These are phyloP conservation scores for Bryum argenteum DNA, from an alignment of 225 moss, liverwort and hornwort genomes.

Conservation along the genomic window DNA sequence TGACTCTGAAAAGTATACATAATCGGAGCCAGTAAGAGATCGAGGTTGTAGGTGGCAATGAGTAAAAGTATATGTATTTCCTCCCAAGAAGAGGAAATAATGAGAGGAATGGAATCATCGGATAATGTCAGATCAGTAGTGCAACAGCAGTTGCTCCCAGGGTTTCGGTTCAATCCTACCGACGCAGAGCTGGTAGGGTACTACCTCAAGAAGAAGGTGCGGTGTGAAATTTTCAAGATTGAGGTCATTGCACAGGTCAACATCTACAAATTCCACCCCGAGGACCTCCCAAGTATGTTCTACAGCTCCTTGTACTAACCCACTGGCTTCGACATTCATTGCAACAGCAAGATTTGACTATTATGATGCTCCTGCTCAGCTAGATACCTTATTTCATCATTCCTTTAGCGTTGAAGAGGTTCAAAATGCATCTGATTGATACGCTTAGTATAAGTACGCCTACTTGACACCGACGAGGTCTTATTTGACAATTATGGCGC, in stretches of 20 bases:
- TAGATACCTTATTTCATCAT: too few relatives aligned
- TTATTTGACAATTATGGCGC: background rate
- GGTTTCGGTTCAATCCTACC: constrained; percentile 80
- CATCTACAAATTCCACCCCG: constrained; percentile 70
- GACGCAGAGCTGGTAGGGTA: constrained; percentile 72
- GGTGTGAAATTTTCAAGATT: constrained; percentile 33
- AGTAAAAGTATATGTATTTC: too few relatives aligned
- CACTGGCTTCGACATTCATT: background rate
- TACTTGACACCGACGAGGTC: background rate
- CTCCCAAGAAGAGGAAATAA: background rate
- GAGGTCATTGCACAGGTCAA: constrained; percentile 74
- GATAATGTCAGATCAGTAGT: constrained; percentile 29
- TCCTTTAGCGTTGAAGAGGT: too few relatives aligned
- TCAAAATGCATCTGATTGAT: too few relatives aligned
- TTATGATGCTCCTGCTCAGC: background rate
- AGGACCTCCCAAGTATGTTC: constrained; percentile 74
- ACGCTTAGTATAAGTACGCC: too few relatives aligned
- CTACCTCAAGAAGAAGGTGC: constrained; percentile 57
- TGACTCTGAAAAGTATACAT: background rate
- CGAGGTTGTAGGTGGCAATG: background rate
- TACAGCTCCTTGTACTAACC: background rate
- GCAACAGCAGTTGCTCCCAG: constrained; percentile 56
- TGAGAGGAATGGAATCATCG: background rate
- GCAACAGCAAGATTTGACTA: background rate
- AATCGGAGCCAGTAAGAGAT: background rate